These are phyloP conservation scores for Paramyrothecium roridum DNA, from an alignment of 2,329 filamentous ascomycete genomes.

Conservation along the genomic window DNA sequence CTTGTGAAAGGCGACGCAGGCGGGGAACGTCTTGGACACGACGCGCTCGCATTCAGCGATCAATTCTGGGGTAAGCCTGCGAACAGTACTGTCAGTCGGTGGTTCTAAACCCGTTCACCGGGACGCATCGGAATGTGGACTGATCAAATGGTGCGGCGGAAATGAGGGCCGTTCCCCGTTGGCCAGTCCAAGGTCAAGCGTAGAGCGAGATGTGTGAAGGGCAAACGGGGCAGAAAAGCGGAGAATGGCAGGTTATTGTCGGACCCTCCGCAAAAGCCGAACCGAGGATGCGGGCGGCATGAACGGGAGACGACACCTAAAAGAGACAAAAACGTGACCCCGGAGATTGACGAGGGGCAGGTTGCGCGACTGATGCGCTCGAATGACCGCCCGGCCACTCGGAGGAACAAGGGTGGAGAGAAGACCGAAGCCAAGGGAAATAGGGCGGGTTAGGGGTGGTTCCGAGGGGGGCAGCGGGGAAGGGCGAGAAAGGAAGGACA, in stretches of 20 bases:
- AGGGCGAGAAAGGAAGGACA: neutral
- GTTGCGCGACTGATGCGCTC: neutral
- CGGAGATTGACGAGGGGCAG: neutral
- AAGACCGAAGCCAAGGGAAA: neutral
- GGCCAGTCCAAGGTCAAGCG: too few species aligned
- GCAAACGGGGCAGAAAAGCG: neutral
- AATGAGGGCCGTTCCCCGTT: too few species aligned
- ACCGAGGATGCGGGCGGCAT: neutral
- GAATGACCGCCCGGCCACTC: conserved; percentile 12
- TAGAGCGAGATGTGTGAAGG: neutral
- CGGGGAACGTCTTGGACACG: conserved; percentile 58
- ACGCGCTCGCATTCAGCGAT: conserved; percentile 58
- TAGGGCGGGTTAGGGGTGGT: neutral
- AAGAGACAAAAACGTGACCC: neutral
- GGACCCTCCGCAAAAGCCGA: neutral
- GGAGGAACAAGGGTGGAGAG: conserved; percentile 9
- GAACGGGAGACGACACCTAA: neutral
- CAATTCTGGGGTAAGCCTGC: conserved; percentile 53
- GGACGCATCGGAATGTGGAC: neutral
- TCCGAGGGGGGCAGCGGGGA: neutral
- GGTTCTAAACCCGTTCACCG: neutral
- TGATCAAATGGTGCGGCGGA: too few species aligned
- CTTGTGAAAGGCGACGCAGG: conserved; percentile 62
- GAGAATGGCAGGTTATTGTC: neutral
- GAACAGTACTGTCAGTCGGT: conserved; percentile 14